Evolutionary conservation across 768 basidiomycete genomes (phyloP).

Genomic region (Chalciporus sphaerocephalus): DNA sequence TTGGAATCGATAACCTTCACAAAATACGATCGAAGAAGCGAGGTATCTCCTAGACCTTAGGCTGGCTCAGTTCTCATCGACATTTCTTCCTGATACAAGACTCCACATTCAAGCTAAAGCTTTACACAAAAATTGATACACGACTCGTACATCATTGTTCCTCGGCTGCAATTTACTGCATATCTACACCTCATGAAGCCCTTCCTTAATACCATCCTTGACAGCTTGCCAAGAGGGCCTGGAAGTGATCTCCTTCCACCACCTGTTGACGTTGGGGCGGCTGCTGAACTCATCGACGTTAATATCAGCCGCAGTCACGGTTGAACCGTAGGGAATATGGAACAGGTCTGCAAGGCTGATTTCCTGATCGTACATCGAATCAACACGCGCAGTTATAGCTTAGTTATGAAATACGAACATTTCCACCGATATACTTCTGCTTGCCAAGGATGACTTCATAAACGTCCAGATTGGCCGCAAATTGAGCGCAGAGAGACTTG

Average conservation of each 20-base stretch:
- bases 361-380: conserved; percentile 23
- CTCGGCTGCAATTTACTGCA: too few species aligned
- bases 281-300: conserved; percentile 28
- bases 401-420: conserved; percentile 34
- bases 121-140: too few species aligned
- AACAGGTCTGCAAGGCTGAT: conserved; percentile 57
- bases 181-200: too few species aligned
- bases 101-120: too few species aligned
- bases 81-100: too few species aligned
- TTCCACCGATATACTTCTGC: conserved; percentile 53
- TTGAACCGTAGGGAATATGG: conserved; percentile 47
- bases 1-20: too few species aligned
- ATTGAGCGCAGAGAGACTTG: conserved; percentile 6
- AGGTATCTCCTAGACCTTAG: too few species aligned
- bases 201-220: too few species aligned
- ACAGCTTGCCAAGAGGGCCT: conserved; percentile 21
- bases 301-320: conserved; percentile 23
- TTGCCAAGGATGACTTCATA: conserved; percentile 54
- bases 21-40: too few species aligned
- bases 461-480: conserved; percentile 40
- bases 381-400: background rate
- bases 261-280: conserved; percentile 45
- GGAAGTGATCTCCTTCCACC: conserved; percentile 39
- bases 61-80: too few species aligned
- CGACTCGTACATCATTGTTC: too few species aligned